Evolutionary conservation across 2,329 filamentous ascomycete genomes (phyloP), one percentile per base, ranked within the genome.

Genomic region (Chaetomium globosum): DNA sequence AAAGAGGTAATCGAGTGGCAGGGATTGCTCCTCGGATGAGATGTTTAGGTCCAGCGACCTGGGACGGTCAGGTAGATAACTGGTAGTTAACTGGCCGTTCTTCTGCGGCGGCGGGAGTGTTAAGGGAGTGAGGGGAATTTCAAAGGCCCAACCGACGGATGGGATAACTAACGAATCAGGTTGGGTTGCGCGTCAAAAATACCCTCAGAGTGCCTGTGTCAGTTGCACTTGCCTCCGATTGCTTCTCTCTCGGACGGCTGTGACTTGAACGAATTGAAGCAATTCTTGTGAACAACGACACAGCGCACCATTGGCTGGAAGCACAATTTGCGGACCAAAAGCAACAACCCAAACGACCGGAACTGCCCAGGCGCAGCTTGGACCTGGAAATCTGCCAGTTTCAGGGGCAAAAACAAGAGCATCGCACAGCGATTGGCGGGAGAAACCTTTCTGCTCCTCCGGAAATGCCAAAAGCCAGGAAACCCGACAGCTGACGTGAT

Each of bases 311-410:
- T 64, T 64, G 62, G 62, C 21, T 21, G n/a, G 9, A 16, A 36
- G n/a, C 55, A 51, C 12, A 26, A 30, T 46, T 39, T 19, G 49
- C 48, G 21, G 28, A 55, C 33, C 26, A 58, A 64, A 63, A 64
- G 62, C 55, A 64, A 64, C 33, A 54, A n/a, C 55, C 8, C 60
- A 48, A 56, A 62, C 36, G 19, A 26, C 46, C 39, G 39, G 57
- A 51, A 31, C 43, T 23, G 23, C 26, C 48, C 48, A 52, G 57
- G 16, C 26, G 26, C 57, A 28, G 30, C 48, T 43, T 39, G 46
- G 30, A 23, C 48, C 13, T 48, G 19, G 61, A 23, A 56, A 52
- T 53, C 61, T 59, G 56, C 62, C 56, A 54, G 56, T 51, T 16
- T 55, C 56, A 64, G 55, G 56, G 61, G 61, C 53, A 51, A 30